A percentile compares a stretch with the other conserved stretches of the same genome.
Evolutionary conservation across 1,284 basidiomycete species (phyloP).

Genomic region (Leccinum subrobustum): DNA sequence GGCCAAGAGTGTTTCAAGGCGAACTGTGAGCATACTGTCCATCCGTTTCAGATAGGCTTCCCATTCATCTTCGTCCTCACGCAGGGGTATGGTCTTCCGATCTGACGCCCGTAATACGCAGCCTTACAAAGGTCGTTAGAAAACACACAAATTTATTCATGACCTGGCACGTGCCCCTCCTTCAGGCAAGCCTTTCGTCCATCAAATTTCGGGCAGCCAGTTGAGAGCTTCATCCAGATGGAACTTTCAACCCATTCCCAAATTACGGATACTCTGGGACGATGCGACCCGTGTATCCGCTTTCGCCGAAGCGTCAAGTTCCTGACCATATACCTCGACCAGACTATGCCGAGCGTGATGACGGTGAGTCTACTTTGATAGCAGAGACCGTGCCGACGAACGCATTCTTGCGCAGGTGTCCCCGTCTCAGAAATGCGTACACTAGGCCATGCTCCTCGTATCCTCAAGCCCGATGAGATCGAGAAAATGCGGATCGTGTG

Average conservation of each 20-base stretch:
- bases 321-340: conserved; percentile 77
- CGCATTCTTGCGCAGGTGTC: conserved; percentile 44
- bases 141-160: conserved; percentile 77
- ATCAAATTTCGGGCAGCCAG: not conserved
- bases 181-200: conserved; percentile 13
- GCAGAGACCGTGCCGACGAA: conserved; percentile 12
- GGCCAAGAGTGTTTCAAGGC: conserved; percentile 85
- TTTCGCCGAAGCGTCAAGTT: conserved; percentile 66
- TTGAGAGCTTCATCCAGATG: conserved; percentile 41
- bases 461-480: conserved; percentile 66
- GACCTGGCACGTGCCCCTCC: conserved; percentile 52
- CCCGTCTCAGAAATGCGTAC: conserved; percentile 60
- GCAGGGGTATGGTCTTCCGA: conserved; percentile 44
- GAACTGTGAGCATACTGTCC: conserved; percentile 55
- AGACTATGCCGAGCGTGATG: conserved; percentile 64
- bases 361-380: conserved; percentile 47
- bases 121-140: conserved; percentile 46
- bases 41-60: not conserved
- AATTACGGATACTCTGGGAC: conserved; percentile 68
- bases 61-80: not conserved
- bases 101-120: not conserved
- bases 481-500: conserved; percentile 80
- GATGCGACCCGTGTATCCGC: conserved; percentile 73
- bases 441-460: conserved; percentile 60
- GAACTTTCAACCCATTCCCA: conserved; percentile 74